Evolutionary conservation across 1,284 basidiomycete genomes (phyloP).

Genomic region (Entoloma clypeatum): DNA sequence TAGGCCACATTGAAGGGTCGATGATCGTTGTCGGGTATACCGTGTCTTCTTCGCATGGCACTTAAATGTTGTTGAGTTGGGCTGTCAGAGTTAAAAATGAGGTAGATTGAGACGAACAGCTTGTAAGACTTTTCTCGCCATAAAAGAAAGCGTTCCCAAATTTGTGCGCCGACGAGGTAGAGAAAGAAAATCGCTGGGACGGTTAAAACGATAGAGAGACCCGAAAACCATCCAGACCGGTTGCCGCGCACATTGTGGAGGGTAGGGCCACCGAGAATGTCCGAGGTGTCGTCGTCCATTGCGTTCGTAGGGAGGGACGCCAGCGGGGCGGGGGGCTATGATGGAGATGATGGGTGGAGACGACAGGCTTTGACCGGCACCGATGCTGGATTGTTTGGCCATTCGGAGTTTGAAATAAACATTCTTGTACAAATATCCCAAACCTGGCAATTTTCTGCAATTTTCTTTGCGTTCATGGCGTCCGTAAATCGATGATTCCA

Average conservation of each 20-base stretch:
- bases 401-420: constrained; percentile 24
- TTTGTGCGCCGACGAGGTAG: constrained; percentile 36
- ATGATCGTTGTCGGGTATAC: constrained; percentile 75
- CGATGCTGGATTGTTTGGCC: constrained; percentile 31
- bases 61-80: constrained; percentile 20
- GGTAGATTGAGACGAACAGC: constrained; percentile 42
- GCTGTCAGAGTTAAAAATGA: constrained; percentile 10
- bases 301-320: constrained; percentile 20
- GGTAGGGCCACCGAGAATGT: constrained; percentile 59
- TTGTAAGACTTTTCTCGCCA: constrained; percentile 57
- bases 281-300: constrained; percentile 59
- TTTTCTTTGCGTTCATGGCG: constrained; percentile 15
- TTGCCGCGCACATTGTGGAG: constrained; percentile 38
- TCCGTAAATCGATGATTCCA: constrained; percentile 1
- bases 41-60: constrained; percentile 63
- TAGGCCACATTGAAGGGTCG: constrained; percentile 83
- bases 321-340: constrained; percentile 28
- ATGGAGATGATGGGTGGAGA: constrained; percentile 28
- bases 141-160: constrained; percentile 41
- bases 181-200: constrained; percentile 33
- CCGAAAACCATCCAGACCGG: constrained; percentile 27
- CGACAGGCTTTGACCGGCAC: constrained; percentile 33
- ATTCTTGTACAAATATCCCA: too few relatives aligned
- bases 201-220: constrained; percentile 30
- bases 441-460: constrained; percentile 4